Conservation (phyloP, 2,329 filamentous ascomycete species). For the Colletotrichum sp. region DNA sequence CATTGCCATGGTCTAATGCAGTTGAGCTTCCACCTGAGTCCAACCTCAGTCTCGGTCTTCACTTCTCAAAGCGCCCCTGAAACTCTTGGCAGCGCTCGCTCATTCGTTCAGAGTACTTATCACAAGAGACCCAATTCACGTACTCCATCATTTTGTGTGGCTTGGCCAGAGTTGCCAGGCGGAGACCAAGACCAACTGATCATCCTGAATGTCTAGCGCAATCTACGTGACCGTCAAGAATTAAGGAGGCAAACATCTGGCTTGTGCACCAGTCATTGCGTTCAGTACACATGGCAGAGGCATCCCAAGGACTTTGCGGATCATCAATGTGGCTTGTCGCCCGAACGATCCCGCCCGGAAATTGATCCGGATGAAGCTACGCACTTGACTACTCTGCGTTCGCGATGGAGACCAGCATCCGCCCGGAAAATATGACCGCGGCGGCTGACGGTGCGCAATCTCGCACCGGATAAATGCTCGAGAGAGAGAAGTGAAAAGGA, state of each 20-base stretch:
- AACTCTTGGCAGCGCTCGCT: neutral
- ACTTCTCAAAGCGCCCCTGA: neutral
- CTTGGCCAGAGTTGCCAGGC: neutral
- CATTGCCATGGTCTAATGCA: neutral
- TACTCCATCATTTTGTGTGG: neutral
- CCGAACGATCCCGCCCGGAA: neutral
- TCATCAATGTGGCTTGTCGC: neutral
- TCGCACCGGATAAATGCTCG: neutral
- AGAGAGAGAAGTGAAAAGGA: neutral
- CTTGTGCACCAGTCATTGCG: neutral
- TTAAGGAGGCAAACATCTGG: neutral
- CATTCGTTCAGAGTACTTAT: neutral
- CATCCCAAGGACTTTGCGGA: neutral
- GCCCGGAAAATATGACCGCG: neutral
- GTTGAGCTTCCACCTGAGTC: neutral
- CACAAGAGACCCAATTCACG: neutral
- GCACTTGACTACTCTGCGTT: neutral
- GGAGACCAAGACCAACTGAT: accelerated
- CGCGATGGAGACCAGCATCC: neutral
- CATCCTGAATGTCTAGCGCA: neutral
- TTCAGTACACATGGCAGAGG: neutral
- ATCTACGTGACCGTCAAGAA: neutral
- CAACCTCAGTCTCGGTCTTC: neutral
- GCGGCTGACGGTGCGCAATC: neutral
- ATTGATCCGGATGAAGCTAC: neutral